Percentiles rank a stretch among this genome's conserved stretches.
phyloP scores from a whole-genome alignment of 208 protist genomes.

The Novymonas esmeraldas region DNA sequence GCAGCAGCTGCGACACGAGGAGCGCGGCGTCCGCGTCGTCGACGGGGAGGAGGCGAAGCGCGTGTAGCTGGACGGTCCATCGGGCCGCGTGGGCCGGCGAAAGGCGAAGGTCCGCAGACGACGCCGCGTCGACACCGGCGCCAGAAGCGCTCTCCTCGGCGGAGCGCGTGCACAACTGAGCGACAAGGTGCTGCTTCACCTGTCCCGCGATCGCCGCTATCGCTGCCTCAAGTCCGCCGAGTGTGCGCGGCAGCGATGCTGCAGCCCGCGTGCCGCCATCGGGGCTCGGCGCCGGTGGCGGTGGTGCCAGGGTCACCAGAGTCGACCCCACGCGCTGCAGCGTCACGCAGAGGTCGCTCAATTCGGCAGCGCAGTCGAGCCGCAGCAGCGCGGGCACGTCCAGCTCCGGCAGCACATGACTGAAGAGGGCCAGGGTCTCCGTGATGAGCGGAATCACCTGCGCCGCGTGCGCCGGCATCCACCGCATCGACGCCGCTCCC shows the following conservation, averaged over 20 bases:
- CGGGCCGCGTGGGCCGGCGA: conserved; percentile 18
- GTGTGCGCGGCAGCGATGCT: conserved; percentile 28
- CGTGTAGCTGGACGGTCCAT: conserved; percentile 34
- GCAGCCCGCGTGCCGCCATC: neutral
- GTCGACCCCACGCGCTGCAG: conserved; percentile 62
- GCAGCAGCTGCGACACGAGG: conserved; percentile 45
- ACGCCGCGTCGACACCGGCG: neutral
- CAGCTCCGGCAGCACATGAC: conserved; percentile 47
- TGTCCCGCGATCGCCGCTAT: conserved; percentile 30
- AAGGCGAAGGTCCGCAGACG: no score
- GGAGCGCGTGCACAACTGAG: neutral
- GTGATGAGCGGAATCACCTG: conserved; percentile 48
- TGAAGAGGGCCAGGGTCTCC: conserved; percentile 67
- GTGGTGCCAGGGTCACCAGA: conserved; percentile 28
- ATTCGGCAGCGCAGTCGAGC: conserved; percentile 28
- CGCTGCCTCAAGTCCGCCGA: conserved; percentile 42
- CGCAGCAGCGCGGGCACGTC: conserved; percentile 34
- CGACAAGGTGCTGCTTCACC: conserved; percentile 33
- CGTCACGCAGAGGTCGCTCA: conserved; percentile 57
- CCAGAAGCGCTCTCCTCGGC: neutral
- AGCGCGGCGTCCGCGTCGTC: conserved; percentile 20
- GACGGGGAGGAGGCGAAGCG: conserved; percentile 45
- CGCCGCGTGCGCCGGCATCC: conserved; percentile 65
- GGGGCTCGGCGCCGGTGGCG: neutral
- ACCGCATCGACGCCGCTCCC: conserved; percentile 46